These are phyloP conservation scores for Scheffersomyces stambukii DNA, from an alignment of 1,139 yeast genomes.

Conservation along the genomic window DNA sequence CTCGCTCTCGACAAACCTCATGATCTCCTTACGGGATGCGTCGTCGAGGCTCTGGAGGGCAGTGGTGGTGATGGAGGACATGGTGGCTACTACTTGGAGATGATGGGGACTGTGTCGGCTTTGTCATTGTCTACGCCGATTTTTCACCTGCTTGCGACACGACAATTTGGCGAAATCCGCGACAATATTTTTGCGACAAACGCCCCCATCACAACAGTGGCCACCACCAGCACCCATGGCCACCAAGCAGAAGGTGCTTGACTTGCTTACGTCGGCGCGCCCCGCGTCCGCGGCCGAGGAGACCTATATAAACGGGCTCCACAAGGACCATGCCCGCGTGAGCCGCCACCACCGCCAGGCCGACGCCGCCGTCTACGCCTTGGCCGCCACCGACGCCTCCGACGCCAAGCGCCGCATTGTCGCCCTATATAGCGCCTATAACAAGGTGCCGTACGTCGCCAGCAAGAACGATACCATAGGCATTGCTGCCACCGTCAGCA, in stretches of 20 bases:
- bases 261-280: too few species aligned
- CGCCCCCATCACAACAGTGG: neutral
- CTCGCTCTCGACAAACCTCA: slow-evolving; percentile 75
- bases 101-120: neutral
- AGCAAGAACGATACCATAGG: slow-evolving; percentile 37
- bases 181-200: too few species aligned
- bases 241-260: too few species aligned
- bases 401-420: slow-evolving; percentile 16
- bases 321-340: slow-evolving; percentile 25
- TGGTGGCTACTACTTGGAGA: slow-evolving; percentile 15
- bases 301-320: slow-evolving; percentile 23
- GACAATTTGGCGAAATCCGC: too few species aligned
- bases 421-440: slow-evolving; percentile 25
- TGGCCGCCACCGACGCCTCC: slow-evolving; percentile 9
- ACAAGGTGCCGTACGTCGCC: slow-evolving; percentile 27
- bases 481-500: slow-evolving; percentile 28
- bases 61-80: slow-evolving; percentile 59
- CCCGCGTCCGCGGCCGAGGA: slow-evolving; percentile 12
- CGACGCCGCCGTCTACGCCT: slow-evolving; percentile 18
- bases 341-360: slow-evolving; percentile 27
- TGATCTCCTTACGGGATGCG: slow-evolving; percentile 66
- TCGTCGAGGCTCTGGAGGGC: slow-evolving; percentile 68
- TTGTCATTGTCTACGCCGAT: neutral
- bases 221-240: neutral
- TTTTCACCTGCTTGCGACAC: too few species aligned